Evolutionary conservation across 2,329 filamentous ascomycete species (phyloP).

Genomic region (Alternaria dauci): DNA sequence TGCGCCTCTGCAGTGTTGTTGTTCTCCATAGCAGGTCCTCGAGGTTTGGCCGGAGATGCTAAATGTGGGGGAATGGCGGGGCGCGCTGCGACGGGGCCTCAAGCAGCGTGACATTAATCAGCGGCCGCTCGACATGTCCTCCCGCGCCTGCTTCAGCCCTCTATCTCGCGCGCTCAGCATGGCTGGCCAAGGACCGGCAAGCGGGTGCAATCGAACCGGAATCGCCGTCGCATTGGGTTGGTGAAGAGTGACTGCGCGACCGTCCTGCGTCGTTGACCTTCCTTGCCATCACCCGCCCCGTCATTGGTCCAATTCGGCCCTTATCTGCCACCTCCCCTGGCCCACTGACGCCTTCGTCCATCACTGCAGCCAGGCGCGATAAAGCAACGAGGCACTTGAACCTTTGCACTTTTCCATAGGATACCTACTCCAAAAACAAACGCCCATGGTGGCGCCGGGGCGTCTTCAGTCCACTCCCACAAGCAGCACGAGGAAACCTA

Average conservation of each 20-base stretch:
- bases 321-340: conserved; percentile 11
- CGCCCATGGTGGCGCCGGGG: neutral
- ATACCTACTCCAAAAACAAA: neutral
- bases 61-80: conserved; percentile 33
- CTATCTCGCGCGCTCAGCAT: conserved; percentile 26
- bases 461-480: neutral
- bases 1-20: conserved; percentile 18
- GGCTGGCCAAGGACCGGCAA: conserved; percentile 20
- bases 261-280: neutral
- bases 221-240: conserved; percentile 21
- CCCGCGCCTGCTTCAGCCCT: conserved; percentile 23
- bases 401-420: neutral
- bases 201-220: conserved; percentile 16
- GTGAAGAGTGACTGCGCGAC: conserved; percentile 9
- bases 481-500: neutral
- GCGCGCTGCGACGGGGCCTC: conserved; percentile 23
- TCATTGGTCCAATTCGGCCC: conserved; percentile 19
- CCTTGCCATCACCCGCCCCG: conserved; percentile 9
- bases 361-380: conserved; percentile 5
- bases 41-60: conserved; percentile 19
- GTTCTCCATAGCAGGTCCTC: conserved; percentile 24
- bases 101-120: conserved; percentile 35
- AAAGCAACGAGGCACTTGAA: neutral
- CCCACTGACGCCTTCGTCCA: conserved; percentile 5
- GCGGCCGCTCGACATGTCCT: conserved; percentile 20